These are phyloP conservation scores for Sporothrix pallida DNA, from an alignment of 2,329 filamentous ascomycete genomes.

Conservation along the genomic window DNA sequence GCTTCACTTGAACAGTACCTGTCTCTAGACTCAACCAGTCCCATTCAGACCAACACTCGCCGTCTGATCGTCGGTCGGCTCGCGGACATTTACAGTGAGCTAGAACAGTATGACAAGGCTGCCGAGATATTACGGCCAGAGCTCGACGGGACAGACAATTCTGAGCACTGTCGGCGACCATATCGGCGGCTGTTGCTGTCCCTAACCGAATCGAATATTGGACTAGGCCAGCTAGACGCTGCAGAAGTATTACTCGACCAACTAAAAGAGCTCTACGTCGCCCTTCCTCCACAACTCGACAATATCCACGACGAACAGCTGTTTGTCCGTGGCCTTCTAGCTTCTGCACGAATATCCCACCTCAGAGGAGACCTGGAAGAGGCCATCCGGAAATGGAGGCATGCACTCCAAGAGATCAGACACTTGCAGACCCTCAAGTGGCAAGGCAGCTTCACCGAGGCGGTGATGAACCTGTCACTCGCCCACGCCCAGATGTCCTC, in stretches of 20 bases:
- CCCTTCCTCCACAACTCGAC: constrained; percentile 39
- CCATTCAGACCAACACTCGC: constrained; percentile 40
- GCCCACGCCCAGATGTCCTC: constrained; percentile 42
- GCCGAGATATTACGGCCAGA: constrained; percentile 39
- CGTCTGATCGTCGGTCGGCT: constrained; percentile 42
- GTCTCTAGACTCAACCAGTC: constrained; percentile 40
- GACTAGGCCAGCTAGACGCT: constrained; percentile 35
- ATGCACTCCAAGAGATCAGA: constrained; percentile 35
- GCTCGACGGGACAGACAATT: constrained; percentile 36
- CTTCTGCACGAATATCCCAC: constrained; percentile 41
- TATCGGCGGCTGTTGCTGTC: constrained; percentile 42
- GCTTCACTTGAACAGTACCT: constrained; percentile 45
- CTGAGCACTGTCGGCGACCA: constrained; percentile 37
- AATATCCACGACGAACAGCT: constrained; percentile 45
- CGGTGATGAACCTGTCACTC: constrained; percentile 42
- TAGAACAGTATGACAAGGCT: constrained; percentile 40
- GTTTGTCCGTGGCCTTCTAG: constrained; percentile 43
- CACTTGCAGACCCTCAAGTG: background rate
- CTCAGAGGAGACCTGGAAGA: constrained; percentile 28
- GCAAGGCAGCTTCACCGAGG: constrained; percentile 39
- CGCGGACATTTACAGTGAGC: constrained; percentile 43
- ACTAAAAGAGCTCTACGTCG: constrained; percentile 5
- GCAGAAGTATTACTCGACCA: constrained; percentile 37
- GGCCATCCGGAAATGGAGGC: constrained; percentile 23
- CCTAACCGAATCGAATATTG: constrained; percentile 40